Conservation (phyloP, 495 filamentous ascomycete genomes). For the Pyrenopolyporus hunteri region DNA sequence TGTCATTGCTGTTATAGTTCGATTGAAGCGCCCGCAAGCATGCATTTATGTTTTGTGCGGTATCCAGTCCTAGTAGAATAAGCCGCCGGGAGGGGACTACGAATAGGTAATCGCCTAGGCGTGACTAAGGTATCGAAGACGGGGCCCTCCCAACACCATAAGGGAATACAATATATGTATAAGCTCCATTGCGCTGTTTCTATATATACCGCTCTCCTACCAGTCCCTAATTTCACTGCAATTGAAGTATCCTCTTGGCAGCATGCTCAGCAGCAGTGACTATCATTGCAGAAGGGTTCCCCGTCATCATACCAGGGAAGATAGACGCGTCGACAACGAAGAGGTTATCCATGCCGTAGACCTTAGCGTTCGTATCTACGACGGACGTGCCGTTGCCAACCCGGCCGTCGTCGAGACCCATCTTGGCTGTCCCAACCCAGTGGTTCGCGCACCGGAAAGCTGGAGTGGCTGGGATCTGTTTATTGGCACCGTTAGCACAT, state of each 20-base stretch:
- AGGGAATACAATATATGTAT: too few relatives aligned
- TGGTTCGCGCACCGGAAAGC: conserved; percentile 49
- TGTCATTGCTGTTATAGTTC: too few relatives aligned
- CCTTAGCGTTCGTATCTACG: conserved; percentile 61
- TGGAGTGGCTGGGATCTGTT: conserved; percentile 43
- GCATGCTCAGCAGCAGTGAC: conserved; percentile 60
- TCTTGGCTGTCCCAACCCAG: conserved; percentile 61
- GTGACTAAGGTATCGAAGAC: too few relatives aligned
- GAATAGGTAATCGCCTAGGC: too few relatives aligned
- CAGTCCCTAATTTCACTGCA: neutral
- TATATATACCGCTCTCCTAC: neutral
- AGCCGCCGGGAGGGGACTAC: too few relatives aligned
- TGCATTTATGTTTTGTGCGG: too few relatives aligned
- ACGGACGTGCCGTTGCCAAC: conserved; percentile 58
- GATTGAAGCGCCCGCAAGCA: too few relatives aligned
- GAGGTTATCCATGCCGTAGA: conserved; percentile 63
- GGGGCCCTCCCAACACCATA: too few relatives aligned
- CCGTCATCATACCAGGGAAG: conserved; percentile 57
- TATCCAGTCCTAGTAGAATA: too few relatives aligned
- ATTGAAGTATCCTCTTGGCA: conserved; percentile 54
- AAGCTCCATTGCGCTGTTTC: neutral
- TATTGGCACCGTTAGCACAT: neutral
- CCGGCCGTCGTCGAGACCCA: conserved; percentile 61
- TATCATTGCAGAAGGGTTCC: conserved; percentile 61
- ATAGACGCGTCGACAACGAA: conserved; percentile 45